phyloP scores from a whole-genome alignment of 1,139 yeast species.

The Yamadazyma sp. region DNA sequence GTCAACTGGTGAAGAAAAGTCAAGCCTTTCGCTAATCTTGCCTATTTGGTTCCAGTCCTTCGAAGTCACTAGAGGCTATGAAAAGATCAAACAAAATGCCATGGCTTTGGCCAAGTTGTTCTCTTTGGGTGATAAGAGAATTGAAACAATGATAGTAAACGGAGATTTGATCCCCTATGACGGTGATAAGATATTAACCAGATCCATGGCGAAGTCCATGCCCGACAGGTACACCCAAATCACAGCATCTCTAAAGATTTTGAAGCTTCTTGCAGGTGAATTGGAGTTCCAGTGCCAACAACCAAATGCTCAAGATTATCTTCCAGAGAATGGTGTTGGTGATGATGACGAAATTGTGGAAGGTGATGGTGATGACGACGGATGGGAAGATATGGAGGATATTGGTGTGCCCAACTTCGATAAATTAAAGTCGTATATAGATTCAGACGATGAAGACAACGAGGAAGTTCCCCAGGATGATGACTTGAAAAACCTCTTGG shows the following conservation, averaged over 20 bases:
- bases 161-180: constrained; percentile 74
- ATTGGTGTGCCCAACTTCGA: constrained; percentile 61
- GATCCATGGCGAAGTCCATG: constrained; percentile 77
- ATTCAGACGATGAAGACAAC: constrained; percentile 44
- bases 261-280: constrained; percentile 71
- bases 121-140: constrained; percentile 53
- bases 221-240: constrained; percentile 64
- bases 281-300: constrained; percentile 58
- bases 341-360: constrained; percentile 29
- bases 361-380: constrained; percentile 55
- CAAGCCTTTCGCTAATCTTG: constrained; percentile 25
- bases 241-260: constrained; percentile 68
- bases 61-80: constrained; percentile 78
- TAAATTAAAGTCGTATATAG: constrained; percentile 53
- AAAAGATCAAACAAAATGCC: constrained; percentile 68
- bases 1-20: constrained; percentile 19
- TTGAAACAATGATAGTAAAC: constrained; percentile 58
- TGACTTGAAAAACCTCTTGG: constrained; percentile 46
- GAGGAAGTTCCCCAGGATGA: constrained; percentile 38
- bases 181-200: constrained; percentile 66
- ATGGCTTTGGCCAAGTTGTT: constrained; percentile 65
- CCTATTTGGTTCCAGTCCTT: constrained; percentile 84
- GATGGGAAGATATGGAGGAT: constrained; percentile 82
- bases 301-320: constrained; percentile 40
- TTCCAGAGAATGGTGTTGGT: constrained; percentile 27